Evolutionary conservation across 164 flowering plant genomes (phyloP), one percentile per base, ranked within the genome.

Genomic region (Buxus sempervirens): DNA sequence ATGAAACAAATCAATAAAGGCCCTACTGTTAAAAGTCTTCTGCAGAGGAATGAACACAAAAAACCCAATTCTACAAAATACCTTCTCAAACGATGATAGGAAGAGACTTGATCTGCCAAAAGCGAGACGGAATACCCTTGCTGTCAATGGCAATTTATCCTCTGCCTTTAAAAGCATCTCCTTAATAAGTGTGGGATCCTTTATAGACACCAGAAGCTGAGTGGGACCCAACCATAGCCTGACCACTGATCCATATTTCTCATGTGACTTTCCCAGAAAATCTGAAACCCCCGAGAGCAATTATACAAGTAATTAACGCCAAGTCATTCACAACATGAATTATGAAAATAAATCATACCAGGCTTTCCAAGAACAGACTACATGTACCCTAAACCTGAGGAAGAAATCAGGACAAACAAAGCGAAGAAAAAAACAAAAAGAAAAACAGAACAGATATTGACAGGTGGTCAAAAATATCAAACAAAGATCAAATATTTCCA

Each of bases 201-300:
- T 85, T 24, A 88, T 68, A 0, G 93, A 86, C 41, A 88, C 87
- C 77, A 88, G 54, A 56, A 86, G 82, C 73, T 83, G 85, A 42
- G 84, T 79, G 25, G 90, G 88, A 48, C 89, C 85, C 38, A 86
- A 67, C 90, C 93, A 88, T 25, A 88, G 78, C 82, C 83, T 83
- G 55, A 83, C 79, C 21, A 85, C 75, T 32, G 86, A 77, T 68
- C 93, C 90, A 85, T 88, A 86, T 60, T 81, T 75, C 69, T 77
- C 59, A 58, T 88, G 90, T 1, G 78, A 76, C 62, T 70, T 74
- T 4, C 81, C 69, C 64, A 85, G 68, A 23, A 85, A 64, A 26
- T 81, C 93, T 88, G 71, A 18, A 23, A 71, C 32, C 32, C 54
- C 16, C 1, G 1, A 45, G 45, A 62, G 23, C 21, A 14, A 58